Conservation (phyloP, 129 eudicot genomes). For the Tanacetum coccineum region DNA sequence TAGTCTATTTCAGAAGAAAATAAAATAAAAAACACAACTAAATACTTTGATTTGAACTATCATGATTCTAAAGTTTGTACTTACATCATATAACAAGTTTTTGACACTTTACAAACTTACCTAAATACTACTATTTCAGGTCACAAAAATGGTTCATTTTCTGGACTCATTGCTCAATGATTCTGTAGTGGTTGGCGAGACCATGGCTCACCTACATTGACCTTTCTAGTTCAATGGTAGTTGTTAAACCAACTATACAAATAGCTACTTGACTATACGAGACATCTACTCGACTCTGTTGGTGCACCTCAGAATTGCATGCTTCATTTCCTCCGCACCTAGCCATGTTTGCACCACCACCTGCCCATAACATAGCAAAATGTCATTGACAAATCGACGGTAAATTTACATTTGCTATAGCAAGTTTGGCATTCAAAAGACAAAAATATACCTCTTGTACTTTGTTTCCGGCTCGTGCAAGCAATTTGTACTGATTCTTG, state of each 20-base stretch:
- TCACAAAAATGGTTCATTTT: conserved; percentile 15
- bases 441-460: conserved; percentile 74
- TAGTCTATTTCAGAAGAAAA: neutral
- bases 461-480: conserved; percentile 86
- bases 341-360: conserved; percentile 65
- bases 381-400: neutral
- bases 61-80: neutral
- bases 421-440: conserved; percentile 14
- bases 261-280: neutral
- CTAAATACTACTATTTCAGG: conserved; percentile 18
- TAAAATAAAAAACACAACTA: neutral
- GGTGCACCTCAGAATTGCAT: conserved; percentile 63
- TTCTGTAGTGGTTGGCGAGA: conserved; percentile 10
- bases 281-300: conserved; percentile 37
- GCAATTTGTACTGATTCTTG: conserved; percentile 79
- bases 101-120: conserved; percentile 8
- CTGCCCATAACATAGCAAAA: conserved; percentile 34
- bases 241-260: conserved; percentile 18
- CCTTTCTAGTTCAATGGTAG: conserved; percentile 2
- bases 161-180: neutral
- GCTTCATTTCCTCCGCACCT: conserved; percentile 71
- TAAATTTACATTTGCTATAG: conserved; percentile 2
- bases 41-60: neutral
- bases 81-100: conserved; percentile 5
- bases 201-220: conserved; percentile 13